A percentile compares a stretch with the other conserved stretches of the same genome.
Evolutionary conservation across 176 grass and related monocot species (phyloP).

Genomic region (Thalia dealbata): DNA sequence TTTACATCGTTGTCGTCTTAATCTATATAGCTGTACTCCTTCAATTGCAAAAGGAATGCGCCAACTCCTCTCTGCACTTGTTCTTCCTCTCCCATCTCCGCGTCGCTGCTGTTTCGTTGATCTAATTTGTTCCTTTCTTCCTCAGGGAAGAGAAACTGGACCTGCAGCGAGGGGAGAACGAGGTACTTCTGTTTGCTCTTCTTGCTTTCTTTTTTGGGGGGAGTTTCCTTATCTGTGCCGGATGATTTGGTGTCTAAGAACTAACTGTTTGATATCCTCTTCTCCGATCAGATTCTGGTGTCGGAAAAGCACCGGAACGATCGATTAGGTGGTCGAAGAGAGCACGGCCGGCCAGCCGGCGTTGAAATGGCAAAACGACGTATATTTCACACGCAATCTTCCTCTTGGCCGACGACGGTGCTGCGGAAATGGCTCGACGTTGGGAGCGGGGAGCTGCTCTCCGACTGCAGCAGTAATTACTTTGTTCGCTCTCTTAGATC

Average conservation of each 20-base stretch:
- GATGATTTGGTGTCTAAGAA: too few relatives aligned
- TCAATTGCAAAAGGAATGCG: background rate
- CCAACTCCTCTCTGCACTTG: background rate
- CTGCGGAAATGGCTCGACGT: slow-evolving; percentile 78
- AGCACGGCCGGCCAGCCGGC: too few relatives aligned
- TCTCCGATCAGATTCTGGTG: too few relatives aligned
- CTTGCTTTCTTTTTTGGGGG: too few relatives aligned
- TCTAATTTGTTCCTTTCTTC: background rate
- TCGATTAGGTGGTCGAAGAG: too few relatives aligned
- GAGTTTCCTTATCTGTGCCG: too few relatives aligned
- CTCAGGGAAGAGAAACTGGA: background rate
- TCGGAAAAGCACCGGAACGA: too few relatives aligned
- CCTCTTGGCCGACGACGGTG: slow-evolving; percentile 69
- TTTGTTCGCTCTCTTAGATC: background rate
- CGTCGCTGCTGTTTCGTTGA: too few relatives aligned
- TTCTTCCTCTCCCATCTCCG: background rate
- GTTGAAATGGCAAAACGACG: background rate
- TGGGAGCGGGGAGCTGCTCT: slow-evolving; percentile 35
- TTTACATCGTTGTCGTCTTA: background rate
- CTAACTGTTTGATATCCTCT: too few relatives aligned
- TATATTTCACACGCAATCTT: slow-evolving; percentile 25
- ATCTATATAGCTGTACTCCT: background rate
- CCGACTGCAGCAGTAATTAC: slow-evolving; percentile 41
- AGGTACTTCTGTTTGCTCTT: too few relatives aligned
- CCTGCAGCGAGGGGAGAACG: too few relatives aligned